Percentiles rank a stretch among this genome's conserved stretches.
phyloP scores from a whole-genome alignment of 306 rosid species.

The cucumber (Cucumis sativus) region Cucumber_9930_V3 NC_026657.2:9870001-9870500 shows the following conservation, averaged over 20 bases:
- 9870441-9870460: too few relatives aligned
- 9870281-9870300: too few relatives aligned
- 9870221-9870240: background rate
- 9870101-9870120: background rate
- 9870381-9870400: background rate
- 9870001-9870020: too few relatives aligned
- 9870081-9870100: background rate
- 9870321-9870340: background rate
- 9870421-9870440: too few relatives aligned
- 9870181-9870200: background rate
- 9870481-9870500: too few relatives aligned
- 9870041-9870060: background rate
- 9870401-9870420: too few relatives aligned
- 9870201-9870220: background rate
- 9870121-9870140: background rate
- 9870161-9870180: background rate
- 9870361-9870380: background rate
- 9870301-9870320: too few relatives aligned
- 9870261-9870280: background rate
- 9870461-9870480: too few relatives aligned
- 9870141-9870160: background rate
- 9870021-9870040: background rate
- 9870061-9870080: constrained; percentile 1
- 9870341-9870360: background rate
- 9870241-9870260: too few relatives aligned